Base-by-base conservation (phyloP, 495 filamentous ascomycete species). In the Hypoxylon fuscum region DNA sequence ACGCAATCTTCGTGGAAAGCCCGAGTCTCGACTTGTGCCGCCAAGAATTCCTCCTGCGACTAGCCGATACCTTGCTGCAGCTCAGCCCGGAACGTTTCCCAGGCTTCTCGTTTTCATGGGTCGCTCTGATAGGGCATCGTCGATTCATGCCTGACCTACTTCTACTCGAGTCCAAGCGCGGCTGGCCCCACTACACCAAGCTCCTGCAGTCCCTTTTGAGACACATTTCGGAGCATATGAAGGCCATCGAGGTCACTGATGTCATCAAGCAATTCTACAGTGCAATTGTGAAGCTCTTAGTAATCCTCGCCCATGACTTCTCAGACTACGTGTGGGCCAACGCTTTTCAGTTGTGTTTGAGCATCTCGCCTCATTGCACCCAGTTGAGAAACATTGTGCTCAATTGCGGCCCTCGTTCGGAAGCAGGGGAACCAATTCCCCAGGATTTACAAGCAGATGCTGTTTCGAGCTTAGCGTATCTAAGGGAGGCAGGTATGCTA, bases 251-350 rank as follows among this genome's bases (percentile, higher is more conserved):
- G 34, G 81, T 93, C n/a, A 76, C 88, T 1, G 78, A 84, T 29
- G 79, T 91, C 29, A 84, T 87, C 23, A 94, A 91, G 74, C 88
- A 92, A 44, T 83, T 95, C 41, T 98, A 97, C 72, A 87, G 90
- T 63, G 92, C 88, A 2, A 84, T 90, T 6, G 80, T 96, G 21
- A 90, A 95, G 63, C 83, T 96, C 52, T 74, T 98, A 58, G 77
- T 95, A 15, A 83, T 97, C 31, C 79, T 99, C 43, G 89, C 96
- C 54, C 95, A 98, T 62, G 95, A 99, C 71, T 97, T 91, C 74
- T 91, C 93, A 0, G 93, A 96, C 52, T 98, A 96, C 72, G 80
- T 98, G 37, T 88, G 89, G 22, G 90, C 94, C 63, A 90, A 95
- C 70, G 90, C 96, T 63, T 87, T 89, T 61, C 85, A 88, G 54